Percentiles rank a stretch among this genome's conserved stretches.
These are phyloP conservation scores for Polygonum aviculare DNA, from an alignment of 148 eudicot species.

Conservation along the genomic window DNA sequence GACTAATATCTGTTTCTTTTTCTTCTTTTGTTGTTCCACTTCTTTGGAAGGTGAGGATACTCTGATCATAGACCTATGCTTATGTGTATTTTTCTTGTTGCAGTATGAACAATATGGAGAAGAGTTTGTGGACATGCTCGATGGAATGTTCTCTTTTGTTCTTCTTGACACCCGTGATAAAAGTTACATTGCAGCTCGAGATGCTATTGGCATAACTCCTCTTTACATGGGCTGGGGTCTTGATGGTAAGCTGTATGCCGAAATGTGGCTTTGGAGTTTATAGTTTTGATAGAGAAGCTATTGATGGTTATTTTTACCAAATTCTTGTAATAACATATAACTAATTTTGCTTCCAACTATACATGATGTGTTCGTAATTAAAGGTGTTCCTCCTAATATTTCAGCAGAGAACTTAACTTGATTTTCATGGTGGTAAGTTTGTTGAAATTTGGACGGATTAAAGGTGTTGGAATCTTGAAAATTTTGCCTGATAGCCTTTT, in stretches of 20 bases:
- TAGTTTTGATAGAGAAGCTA: not conserved
- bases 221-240: conserved; percentile 96
- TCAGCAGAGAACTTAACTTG: not conserved
- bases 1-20: not conserved
- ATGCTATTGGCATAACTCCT: conserved; percentile 87
- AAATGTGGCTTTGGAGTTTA: not conserved
- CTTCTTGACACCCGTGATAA: conserved; percentile 88
- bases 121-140: conserved; percentile 85
- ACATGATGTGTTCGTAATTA: not conserved
- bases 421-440: not conserved
- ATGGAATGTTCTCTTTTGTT: conserved; percentile 95
- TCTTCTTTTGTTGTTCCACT: not conserved
- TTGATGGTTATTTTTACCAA: not conserved
- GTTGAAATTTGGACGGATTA: not conserved
- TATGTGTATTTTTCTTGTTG: conserved; percentile 4
- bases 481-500: not conserved
- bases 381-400: not conserved
- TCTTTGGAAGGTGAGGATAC: not conserved
- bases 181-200: conserved; percentile 87
- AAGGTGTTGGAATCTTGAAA: not conserved
- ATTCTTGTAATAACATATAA: not conserved
- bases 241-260: conserved; percentile 50
- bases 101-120: conserved; percentile 95
- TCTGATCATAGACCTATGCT: not conserved
- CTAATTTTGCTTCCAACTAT: not conserved